Evolutionary conservation across 257 asterid species (phyloP).

Genomic region (Solanum rostratum): DNA sequence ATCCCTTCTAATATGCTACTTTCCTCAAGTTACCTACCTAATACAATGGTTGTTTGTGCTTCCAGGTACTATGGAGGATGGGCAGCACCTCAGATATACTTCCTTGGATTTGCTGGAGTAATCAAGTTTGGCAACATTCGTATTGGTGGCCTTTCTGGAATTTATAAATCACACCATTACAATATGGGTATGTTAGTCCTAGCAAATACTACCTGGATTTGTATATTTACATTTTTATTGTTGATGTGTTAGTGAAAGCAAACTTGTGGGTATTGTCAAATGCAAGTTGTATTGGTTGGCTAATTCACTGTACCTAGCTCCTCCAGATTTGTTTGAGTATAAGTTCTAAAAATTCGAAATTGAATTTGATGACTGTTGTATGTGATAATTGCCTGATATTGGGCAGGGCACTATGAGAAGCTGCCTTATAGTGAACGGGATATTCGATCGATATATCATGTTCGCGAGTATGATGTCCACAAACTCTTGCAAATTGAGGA

Average conservation of each 20-base stretch:
- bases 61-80: constrained; percentile 94
- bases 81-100: constrained; percentile 90
- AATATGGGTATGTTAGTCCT: constrained; percentile 32
- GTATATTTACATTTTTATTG: not conserved
- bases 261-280: not conserved
- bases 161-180: constrained; percentile 61
- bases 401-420: constrained; percentile 85
- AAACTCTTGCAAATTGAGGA: constrained; percentile 92
- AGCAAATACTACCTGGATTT: not conserved
- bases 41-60: constrained; percentile 9
- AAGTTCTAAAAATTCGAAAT: not conserved
- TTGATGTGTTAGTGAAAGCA: not conserved
- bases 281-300: not conserved
- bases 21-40: constrained; percentile 8
- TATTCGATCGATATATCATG: constrained; percentile 84
- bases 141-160: constrained; percentile 93
- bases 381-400: constrained; percentile 3
- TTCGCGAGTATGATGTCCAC: constrained; percentile 86
- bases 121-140: constrained; percentile 89
- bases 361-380: not conserved
- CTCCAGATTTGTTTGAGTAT: not conserved
- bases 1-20: not conserved
- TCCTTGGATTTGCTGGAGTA: constrained; percentile 92
- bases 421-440: constrained; percentile 65
- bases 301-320: not conserved